Evolutionary conservation across 768 basidiomycete genomes (phyloP).

Genomic region (Trichaptum fuscoviolaceum): DNA sequence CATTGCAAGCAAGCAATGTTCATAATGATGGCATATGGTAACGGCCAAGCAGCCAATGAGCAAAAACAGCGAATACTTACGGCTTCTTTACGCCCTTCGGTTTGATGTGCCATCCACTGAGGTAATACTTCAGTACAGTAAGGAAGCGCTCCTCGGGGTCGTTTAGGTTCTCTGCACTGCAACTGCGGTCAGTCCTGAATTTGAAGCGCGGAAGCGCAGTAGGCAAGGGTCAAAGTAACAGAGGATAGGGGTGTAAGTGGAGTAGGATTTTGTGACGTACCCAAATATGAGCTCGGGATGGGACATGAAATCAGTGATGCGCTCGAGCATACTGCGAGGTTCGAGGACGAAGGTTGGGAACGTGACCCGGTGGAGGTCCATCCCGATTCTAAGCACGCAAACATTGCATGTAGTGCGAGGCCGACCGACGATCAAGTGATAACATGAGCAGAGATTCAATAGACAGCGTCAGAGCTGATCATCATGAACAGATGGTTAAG

Average conservation of each 20-base stretch:
- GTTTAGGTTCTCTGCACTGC: constrained; percentile 71
- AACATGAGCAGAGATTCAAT: not conserved
- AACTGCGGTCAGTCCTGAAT: constrained; percentile 5
- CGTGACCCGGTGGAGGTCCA: constrained; percentile 94
- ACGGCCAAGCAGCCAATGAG: not conserved
- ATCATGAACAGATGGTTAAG: not conserved
- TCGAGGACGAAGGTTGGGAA: constrained; percentile 95
- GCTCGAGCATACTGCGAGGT: constrained; percentile 94
- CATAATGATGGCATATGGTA: not conserved
- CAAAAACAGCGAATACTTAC: constrained; percentile 39
- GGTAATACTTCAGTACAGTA: constrained; percentile 87
- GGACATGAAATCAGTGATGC: constrained; percentile 99
- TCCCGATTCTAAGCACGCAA: constrained; percentile 64
- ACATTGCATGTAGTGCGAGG: constrained; percentile 9
- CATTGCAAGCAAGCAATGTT: not conserved
- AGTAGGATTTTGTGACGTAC: constrained; percentile 37
- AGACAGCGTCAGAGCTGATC: constrained; percentile 1
- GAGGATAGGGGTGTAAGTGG: not conserved
- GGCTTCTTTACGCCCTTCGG: constrained; percentile 99
- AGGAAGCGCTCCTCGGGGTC: constrained; percentile 90
- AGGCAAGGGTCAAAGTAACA: not conserved
- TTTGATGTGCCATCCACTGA: constrained; percentile 99
- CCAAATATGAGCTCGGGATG: constrained; percentile 97
- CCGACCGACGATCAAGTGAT: not conserved
- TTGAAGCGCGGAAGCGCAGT: not conserved